Base-by-base conservation (phyloP, 345 rosid genomes). In the Physaria fendleri region DNA sequence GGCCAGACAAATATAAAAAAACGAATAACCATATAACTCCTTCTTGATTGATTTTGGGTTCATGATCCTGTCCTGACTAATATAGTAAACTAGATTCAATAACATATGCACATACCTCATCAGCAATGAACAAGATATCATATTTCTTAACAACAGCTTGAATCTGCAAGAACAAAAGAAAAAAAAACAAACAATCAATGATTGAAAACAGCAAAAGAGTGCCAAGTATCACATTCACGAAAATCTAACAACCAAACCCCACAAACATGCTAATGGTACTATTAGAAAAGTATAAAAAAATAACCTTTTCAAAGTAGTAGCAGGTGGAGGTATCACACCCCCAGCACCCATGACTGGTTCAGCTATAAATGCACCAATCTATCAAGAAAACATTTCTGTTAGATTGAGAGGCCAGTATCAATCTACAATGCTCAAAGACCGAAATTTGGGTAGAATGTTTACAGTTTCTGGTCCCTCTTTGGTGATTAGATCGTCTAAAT, bases 271-370 rank as follows among this genome's bases (percentile, higher is more conserved):
- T 25, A 59, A 2, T 17, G 60, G 41, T 59, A 18, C 17, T 25
- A n/a, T n/a, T n/a, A n/a, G n/a, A n/a, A n/a, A 69, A 30, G 35
- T 13, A 38, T 37, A 0, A 0, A 38, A 22, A 56, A 29, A 32
- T 64, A 62, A 46, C n/a, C n/a, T n/a, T n/a, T n/a, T n/a, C n/a
- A 65, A 94, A 90, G 73, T 94, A 90, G 96, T 85, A 33, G 87
- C 90, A 44, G 96, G 97, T 22, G 97, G 99, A 73, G 82, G 92
- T 56, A 93, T 93, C 58, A 89, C 97, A 29, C 97, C 97, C 35
- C 99, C 97, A 35, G 96, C 97, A 45, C 99, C 96, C 97, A 93
- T 89, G 62, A 93, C 92, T 34, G 96, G 97, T 54, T 89, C 99
- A 18, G 96, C 97, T 2, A 93, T 89, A 75, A 89, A 93, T 43